Evolutionary conservation across 225 moss, liverwort and hornwort species (phyloP).

Genomic region (Antitrichia curtipendula): DNA sequence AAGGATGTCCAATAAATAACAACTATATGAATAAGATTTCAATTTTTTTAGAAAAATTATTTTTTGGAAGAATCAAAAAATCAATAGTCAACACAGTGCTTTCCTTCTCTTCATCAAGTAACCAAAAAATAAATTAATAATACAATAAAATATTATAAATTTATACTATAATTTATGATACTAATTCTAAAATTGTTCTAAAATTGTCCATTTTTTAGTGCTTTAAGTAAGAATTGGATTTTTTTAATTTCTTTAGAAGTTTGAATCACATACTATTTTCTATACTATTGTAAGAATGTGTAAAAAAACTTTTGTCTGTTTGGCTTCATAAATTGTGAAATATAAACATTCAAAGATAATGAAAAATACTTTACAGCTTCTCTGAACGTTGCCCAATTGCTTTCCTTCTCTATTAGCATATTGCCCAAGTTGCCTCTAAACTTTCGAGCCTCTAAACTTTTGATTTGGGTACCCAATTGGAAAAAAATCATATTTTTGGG

Average conservation of each 20-base stretch:
- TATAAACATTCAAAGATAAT: background rate
- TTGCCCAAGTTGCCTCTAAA: background rate
- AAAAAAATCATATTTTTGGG: background rate
- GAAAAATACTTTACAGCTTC: background rate
- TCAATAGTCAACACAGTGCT: too few species aligned
- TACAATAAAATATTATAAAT: too few species aligned
- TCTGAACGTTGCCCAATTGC: accelerated
- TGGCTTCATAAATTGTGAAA: background rate
- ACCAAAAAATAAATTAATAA: too few species aligned
- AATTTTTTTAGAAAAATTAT: too few species aligned
- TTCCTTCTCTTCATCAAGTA: too few species aligned
- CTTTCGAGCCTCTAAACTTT: background rate
- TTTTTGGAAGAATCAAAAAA: too few species aligned
- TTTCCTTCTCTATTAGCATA: background rate
- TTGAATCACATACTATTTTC: background rate
- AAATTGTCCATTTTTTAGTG: too few species aligned
- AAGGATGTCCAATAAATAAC: background rate
- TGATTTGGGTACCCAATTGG: background rate
- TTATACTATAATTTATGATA: too few species aligned
- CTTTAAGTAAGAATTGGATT: too few species aligned
- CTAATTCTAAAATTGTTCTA: too few species aligned
- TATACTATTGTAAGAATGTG: accelerated
- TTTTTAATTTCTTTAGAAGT: too few species aligned
- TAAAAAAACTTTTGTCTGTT: background rate
- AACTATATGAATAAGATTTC: too few species aligned